A percentile compares a stretch with the other conserved stretches of the same genome.
phyloP scores from a whole-genome alignment of 345 rosid genomes.

The Firmiana major region DNA sequence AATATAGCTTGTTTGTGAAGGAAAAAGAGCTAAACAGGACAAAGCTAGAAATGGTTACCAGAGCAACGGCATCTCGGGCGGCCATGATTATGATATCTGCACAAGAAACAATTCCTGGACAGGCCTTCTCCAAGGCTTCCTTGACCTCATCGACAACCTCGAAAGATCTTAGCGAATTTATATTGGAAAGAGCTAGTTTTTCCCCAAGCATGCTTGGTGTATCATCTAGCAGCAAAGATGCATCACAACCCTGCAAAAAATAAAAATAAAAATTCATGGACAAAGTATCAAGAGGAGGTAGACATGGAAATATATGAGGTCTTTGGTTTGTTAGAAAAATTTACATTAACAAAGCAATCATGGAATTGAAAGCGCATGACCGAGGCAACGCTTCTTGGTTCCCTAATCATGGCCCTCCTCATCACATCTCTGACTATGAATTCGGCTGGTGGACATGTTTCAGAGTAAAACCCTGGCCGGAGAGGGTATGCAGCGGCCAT shows the following conservation, averaged over 20 bases:
- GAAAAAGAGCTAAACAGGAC: background rate
- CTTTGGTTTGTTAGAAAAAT: background rate
- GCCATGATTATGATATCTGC: conserved; percentile 93
- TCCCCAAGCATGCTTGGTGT: conserved; percentile 78
- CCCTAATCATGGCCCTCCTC: conserved; percentile 55
- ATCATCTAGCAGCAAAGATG: conserved; percentile 77
- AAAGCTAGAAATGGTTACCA: conserved; percentile 36
- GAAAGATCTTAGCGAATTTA: conserved; percentile 74
- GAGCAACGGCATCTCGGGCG: conserved; percentile 79
- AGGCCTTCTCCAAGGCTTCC: conserved; percentile 64
- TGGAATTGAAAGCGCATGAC: conserved; percentile 98
- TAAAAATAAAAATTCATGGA: background rate
- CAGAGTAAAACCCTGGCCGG: conserved; percentile 58
- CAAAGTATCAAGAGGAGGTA: background rate
- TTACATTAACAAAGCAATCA: conserved; percentile 91
- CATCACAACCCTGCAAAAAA: conserved; percentile 69
- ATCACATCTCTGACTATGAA: conserved; percentile 51
- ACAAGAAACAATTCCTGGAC: conserved; percentile 81
- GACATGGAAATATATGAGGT: background rate
- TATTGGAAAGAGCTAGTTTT: conserved; percentile 73
- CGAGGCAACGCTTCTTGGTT: conserved; percentile 80
- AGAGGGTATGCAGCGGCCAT: conserved; percentile 35
- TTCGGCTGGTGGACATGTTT: conserved; percentile 81
- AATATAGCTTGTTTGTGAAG: background rate
- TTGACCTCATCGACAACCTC: conserved; percentile 72